phyloP scores from a whole-genome alignment of 495 filamentous ascomycete species.

The Glutinoglossum americanum region DNA sequence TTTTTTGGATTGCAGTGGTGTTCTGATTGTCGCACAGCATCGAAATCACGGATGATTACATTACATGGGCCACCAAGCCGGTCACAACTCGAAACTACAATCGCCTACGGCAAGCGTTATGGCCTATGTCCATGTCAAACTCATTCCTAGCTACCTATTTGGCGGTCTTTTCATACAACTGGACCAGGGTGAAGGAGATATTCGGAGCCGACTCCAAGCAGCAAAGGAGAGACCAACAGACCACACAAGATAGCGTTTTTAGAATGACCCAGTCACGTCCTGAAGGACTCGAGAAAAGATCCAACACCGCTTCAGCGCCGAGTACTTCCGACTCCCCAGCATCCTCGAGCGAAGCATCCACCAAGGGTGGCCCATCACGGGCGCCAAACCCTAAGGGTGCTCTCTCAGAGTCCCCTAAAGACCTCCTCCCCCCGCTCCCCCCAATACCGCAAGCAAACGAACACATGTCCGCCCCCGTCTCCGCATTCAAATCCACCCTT shows the following conservation, averaged over 20 bases:
- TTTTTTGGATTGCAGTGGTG: slow-evolving; percentile 6
- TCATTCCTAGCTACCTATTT: slow-evolving; percentile 18
- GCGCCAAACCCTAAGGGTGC: neutral
- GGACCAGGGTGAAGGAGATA: slow-evolving; percentile 11
- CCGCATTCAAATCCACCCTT: slow-evolving; percentile 32
- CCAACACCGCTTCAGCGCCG: neutral
- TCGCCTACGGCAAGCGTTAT: slow-evolving; percentile 19
- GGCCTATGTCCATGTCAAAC: slow-evolving; percentile 19
- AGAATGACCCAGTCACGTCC: neutral
- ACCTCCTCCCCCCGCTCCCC: slow-evolving; percentile 1
- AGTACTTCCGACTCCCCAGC: neutral
- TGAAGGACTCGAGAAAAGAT: neutral
- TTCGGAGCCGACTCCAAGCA: neutral
- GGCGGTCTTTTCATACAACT: slow-evolving; percentile 12
- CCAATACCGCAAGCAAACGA: slow-evolving; percentile 5
- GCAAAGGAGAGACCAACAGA: neutral
- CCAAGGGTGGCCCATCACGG: neutral
- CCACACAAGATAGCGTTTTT: neutral
- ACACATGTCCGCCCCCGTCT: slow-evolving; percentile 1
- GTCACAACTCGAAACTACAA: slow-evolving; percentile 20
- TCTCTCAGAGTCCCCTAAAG: neutral
- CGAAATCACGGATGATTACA: slow-evolving; percentile 28
- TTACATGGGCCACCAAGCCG: slow-evolving; percentile 28
- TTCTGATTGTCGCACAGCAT: slow-evolving; percentile 17
- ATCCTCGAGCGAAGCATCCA: neutral